Evolutionary conservation across 1,284 basidiomycete species (phyloP), one percentile per base, ranked within the genome.

Genomic region (Pseudozyma thailandica): DNA sequence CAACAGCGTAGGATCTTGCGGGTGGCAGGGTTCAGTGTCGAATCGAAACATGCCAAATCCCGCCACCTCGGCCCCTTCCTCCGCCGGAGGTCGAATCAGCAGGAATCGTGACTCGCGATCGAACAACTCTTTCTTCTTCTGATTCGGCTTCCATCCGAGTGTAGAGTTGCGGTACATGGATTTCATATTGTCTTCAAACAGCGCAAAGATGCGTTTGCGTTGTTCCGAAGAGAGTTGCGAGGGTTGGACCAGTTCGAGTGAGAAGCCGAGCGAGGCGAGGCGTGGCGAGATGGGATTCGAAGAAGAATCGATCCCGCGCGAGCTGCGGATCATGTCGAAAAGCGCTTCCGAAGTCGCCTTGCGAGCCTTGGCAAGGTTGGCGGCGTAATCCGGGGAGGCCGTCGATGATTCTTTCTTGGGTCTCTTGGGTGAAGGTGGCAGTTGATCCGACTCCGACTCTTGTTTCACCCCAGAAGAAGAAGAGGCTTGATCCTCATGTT

Each of bases 111-210:
- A 72, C n/a, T 48, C 33, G 13, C 31, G 8, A 21, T 62, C 43
- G 47, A 72, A 72, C 15, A 72, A 39, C 44, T 66, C 63, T 20
- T 51, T 50, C 8, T 50, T 50, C 28, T 72, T 72, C 1, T n/a
- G 5, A 2, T 44, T 9, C 1, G 63, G 70, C 27, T 68, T 68
- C 70, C 70, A 72, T 4, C 70, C 70, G 2, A 66, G 30, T 1
- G 52, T 46, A 0, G 51, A 56, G 46, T 68, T 59, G 44, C 51
- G 63, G n/a, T 72, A 72, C 63, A 72, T 63, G 26, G 47, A 39
- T 41, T 68, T 68, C 70, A 72, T 72, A 56, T 72, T 72, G 37
- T 23, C 25, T 37, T 68, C 59, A 26, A 72, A 72, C 8, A 72
- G 44, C 5, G 45, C 23, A 33, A 72, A 72, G 20, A 72, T 28